Percentiles rank a stretch among this genome's conserved stretches.
phyloP scores from a whole-genome alignment of 2,329 filamentous ascomycete genomes.

The Hirsutella minnesotensis region DNA sequence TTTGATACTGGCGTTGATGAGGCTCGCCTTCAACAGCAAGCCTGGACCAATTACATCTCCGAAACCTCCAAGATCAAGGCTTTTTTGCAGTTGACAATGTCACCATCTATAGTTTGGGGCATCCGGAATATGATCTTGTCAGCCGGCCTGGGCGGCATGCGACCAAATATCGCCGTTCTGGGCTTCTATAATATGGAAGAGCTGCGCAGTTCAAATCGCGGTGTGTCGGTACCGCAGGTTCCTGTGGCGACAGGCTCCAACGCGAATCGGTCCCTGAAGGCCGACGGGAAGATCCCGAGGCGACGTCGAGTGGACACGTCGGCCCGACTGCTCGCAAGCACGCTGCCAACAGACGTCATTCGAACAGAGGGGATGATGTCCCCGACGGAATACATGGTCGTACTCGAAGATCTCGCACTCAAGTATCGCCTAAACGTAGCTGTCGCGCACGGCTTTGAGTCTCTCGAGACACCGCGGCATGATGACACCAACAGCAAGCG shows the following conservation, averaged over 20 bases:
- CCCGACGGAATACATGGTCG: slow-evolving; percentile 65
- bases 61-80: slow-evolving; percentile 80
- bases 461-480: slow-evolving; percentile 57
- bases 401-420: slow-evolving; percentile 70
- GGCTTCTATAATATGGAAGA: slow-evolving; percentile 75
- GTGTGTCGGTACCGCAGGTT: slow-evolving; percentile 43
- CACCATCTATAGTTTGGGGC: slow-evolving; percentile 74
- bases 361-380: slow-evolving; percentile 57
- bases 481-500: slow-evolving; percentile 52
- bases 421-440: slow-evolving; percentile 74
- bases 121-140: slow-evolving; percentile 71
- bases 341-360: slow-evolving; percentile 58
- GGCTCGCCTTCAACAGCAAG: slow-evolving; percentile 65
- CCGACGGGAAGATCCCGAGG: slow-evolving; percentile 17
- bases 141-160: slow-evolving; percentile 75
- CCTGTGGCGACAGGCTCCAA: slow-evolving; percentile 24
- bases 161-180: slow-evolving; percentile 75
- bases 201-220: slow-evolving; percentile 46
- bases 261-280: slow-evolving; percentile 17
- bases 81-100: slow-evolving; percentile 78
- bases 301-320: slow-evolving; percentile 42
- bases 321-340: slow-evolving; percentile 41
- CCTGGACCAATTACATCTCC: slow-evolving; percentile 74
- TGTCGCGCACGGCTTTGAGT: slow-evolving; percentile 69
- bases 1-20: slow-evolving; percentile 71